phyloP scores from a whole-genome alignment of 2,329 filamentous ascomycete genomes.

The Neofusicoccum parvum region DNA sequence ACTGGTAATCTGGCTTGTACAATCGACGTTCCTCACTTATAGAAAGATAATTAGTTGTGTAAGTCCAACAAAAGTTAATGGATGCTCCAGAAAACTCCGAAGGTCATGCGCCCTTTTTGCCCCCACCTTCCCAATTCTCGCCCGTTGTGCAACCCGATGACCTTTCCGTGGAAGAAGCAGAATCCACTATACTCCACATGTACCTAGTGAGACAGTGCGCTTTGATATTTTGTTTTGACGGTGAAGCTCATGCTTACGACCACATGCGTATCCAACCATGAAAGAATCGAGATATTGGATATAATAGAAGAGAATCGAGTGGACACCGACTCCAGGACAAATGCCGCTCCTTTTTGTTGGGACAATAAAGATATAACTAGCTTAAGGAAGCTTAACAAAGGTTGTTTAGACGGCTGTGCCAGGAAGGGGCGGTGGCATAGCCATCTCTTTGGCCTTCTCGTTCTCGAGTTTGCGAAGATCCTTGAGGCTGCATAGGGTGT shows the following conservation, averaged over 20 bases:
- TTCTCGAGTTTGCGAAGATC: slow-evolving; percentile 20
- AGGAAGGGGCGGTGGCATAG: slow-evolving; percentile 19
- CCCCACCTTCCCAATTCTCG: neutral
- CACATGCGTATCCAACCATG: neutral
- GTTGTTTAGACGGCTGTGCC: slow-evolving; percentile 14
- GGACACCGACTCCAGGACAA: neutral
- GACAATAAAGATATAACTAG: neutral
- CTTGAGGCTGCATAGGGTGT: neutral
- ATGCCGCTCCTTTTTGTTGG: neutral
- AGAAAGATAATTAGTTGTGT: neutral
- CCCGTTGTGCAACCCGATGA: neutral
- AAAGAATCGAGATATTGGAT: neutral
- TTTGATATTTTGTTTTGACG: neutral
- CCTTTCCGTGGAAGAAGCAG: too few species aligned
- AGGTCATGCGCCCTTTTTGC: neutral
- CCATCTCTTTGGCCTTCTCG: slow-evolving; percentile 21
- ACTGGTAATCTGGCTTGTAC: too few species aligned
- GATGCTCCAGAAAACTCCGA: neutral
- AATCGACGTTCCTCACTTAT: neutral
- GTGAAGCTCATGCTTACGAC: neutral
- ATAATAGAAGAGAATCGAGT: neutral
- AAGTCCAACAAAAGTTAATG: neutral
- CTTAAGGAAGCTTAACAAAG: neutral
- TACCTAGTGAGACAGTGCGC: neutral
- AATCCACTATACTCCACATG: neutral